phyloP scores from a whole-genome alignment of 129 eudicot species.

The Saussurea involucrata region DNA sequence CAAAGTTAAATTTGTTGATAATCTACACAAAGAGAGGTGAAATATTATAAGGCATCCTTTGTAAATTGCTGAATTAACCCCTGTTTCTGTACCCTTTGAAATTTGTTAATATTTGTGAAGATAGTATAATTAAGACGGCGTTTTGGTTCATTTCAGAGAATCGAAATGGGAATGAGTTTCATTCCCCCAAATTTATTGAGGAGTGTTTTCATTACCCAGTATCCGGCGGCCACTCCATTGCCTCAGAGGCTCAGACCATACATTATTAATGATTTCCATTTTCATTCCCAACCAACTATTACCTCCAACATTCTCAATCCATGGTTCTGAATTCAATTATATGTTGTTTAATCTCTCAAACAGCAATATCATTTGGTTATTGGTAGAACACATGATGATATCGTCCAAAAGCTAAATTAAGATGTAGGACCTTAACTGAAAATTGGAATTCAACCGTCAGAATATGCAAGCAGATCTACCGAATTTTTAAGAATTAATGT shows the following conservation, averaged over 20 bases:
- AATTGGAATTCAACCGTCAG: neutral
- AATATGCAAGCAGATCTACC: neutral
- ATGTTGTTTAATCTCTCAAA: neutral
- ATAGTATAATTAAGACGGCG: neutral
- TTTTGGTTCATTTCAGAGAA: neutral
- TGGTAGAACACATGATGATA: neutral
- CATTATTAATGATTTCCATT: neutral
- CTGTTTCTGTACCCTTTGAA: too few species aligned
- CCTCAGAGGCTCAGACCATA: neutral
- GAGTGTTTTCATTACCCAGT: neutral
- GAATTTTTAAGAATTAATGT: neutral
- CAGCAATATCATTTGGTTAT: neutral
- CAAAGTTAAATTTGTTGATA: neutral
- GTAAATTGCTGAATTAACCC: too few species aligned
- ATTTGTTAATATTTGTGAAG: too few species aligned
- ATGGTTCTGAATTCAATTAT: neutral
- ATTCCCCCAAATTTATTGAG: neutral
- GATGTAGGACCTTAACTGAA: neutral
- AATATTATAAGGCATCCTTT: too few species aligned
- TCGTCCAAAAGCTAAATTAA: neutral
- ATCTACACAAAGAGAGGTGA: too few species aligned
- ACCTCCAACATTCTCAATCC: constrained; percentile 5
- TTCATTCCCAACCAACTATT: neutral
- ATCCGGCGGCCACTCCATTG: neutral
- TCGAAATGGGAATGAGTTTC: neutral